These are phyloP conservation scores for Cyberlindnera xishuangbannaensis DNA, from an alignment of 805 yeast genomes.

Conservation along the genomic window DNA sequence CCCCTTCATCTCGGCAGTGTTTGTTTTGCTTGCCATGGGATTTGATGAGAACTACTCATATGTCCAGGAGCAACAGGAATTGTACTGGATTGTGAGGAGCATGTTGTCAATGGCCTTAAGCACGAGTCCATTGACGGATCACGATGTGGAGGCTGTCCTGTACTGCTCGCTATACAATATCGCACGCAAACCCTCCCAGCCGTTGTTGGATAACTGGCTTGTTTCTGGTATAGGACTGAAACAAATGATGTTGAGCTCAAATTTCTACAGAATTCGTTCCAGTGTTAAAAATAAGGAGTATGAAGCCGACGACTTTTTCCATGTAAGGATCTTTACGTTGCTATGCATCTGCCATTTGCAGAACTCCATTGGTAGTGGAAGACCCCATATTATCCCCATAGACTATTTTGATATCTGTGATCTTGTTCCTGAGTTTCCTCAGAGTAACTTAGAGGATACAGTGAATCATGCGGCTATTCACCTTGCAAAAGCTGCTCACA, in stretches of 20 bases:
- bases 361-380: conserved; percentile 43
- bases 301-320: conserved; percentile 40
- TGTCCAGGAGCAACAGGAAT: conserved; percentile 39
- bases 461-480: conserved; percentile 47
- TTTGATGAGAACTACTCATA: conserved; percentile 48
- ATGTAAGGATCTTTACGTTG: conserved; percentile 48
- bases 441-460: conserved; percentile 47
- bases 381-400: conserved; percentile 35
- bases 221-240: conserved; percentile 47
- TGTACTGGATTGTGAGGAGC: conserved; percentile 44
- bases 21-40: conserved; percentile 44
- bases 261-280: conserved; percentile 35
- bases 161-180: conserved; percentile 50
- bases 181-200: conserved; percentile 48
- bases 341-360: conserved; percentile 47
- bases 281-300: conserved; percentile 28
- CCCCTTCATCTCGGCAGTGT: conserved; percentile 48
- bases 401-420: conserved; percentile 37
- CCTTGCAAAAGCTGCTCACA: conserved; percentile 26
- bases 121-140: conserved; percentile 49
- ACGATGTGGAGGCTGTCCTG: conserved; percentile 54
- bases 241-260: conserved; percentile 42
- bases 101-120: conserved; percentile 44
- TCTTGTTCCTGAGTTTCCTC: conserved; percentile 42
- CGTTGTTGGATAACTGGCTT: conserved; percentile 47